Percentiles rank a stretch among this genome's conserved stretches.
Evolutionary conservation across 192 early-diverging fungal genomes (phyloP).

Genomic region (Mortierella antarctica): DNA sequence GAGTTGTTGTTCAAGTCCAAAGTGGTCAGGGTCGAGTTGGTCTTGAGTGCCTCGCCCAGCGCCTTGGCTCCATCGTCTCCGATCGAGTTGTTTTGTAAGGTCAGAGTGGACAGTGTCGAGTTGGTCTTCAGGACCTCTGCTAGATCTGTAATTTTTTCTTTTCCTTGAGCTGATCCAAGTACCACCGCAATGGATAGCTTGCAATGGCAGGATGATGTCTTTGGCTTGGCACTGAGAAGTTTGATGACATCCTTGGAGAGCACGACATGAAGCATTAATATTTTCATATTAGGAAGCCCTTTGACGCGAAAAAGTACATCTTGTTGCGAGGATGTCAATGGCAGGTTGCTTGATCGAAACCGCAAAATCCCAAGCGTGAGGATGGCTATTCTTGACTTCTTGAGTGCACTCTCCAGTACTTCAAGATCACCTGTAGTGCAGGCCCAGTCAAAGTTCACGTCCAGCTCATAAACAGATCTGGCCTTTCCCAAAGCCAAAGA

Average conservation of each 20-base stretch:
- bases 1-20: neutral
- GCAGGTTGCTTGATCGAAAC: neutral
- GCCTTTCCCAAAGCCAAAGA: neutral
- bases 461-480: conserved; percentile 8
- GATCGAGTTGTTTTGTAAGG: neutral
- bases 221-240: neutral
- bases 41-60: neutral
- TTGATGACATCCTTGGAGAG: neutral
- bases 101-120: neutral
- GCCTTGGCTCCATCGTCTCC: neutral
- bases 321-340: neutral
- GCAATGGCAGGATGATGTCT: neutral
- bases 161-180: neutral
- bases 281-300: neutral
- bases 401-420: neutral
- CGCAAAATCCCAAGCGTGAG: neutral
- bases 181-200: neutral
- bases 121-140: neutral
- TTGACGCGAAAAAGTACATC: neutral
- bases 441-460: neutral
- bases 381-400: neutral
- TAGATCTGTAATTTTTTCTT: neutral
- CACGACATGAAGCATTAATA: neutral
- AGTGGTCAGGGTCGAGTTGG: neutral
- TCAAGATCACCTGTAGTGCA: conserved; percentile 3